Conservation (phyloP, 768 basidiomycete genomes). For the Leccinum variicolor region DNA sequence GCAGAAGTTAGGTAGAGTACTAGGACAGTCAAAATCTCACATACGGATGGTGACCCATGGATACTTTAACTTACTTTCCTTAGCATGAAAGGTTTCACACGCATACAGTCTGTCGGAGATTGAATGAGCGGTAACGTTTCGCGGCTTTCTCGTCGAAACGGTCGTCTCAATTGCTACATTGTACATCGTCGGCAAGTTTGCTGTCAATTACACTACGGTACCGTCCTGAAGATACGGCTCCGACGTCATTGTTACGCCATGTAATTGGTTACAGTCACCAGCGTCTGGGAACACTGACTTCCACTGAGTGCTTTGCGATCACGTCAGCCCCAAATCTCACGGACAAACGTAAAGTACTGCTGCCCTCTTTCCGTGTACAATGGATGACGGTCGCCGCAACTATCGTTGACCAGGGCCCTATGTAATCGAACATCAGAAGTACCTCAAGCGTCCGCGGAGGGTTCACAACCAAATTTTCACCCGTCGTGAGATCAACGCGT, state of each 20-base stretch:
- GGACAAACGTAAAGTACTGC: neutral
- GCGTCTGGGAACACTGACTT: neutral
- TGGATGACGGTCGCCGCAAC: neutral
- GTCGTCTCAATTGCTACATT: too few species aligned
- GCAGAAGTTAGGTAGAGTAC: too few species aligned
- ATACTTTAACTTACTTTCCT: too few species aligned
- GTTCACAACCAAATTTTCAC: neutral
- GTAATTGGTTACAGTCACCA: neutral
- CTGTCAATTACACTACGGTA: too few species aligned
- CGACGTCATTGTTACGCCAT: neutral
- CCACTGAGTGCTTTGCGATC: neutral
- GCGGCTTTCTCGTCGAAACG: too few species aligned
- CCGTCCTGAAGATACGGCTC: neutral
- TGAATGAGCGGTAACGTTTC: too few species aligned
- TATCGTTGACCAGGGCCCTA: neutral
- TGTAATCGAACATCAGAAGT: neutral
- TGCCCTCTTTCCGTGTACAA: neutral
- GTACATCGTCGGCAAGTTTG: too few species aligned
- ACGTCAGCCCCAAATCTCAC: neutral
- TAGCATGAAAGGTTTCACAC: too few species aligned
- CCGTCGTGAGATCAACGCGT: neutral
- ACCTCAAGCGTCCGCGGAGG: neutral
- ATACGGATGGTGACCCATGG: too few species aligned
- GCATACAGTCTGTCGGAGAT: too few species aligned
- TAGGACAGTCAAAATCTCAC: neutral